Base-by-base conservation (phyloP, 805 yeast genomes). In the Vanderwaltozyma tropicalis region DNA sequence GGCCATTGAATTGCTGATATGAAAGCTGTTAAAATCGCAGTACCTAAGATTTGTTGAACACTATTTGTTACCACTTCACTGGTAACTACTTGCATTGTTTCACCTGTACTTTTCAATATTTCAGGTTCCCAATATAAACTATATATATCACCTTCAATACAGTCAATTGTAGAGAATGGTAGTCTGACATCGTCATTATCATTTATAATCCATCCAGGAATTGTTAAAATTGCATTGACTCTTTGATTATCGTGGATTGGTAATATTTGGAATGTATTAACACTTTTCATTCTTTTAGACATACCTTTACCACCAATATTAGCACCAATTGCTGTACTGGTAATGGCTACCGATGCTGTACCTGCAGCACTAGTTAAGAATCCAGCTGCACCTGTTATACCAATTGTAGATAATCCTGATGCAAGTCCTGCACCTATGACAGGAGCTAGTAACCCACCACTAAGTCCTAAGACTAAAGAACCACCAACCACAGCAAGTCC, bases 391-490 rank as follows among this genome's bases (percentile, higher is more conserved):
- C 98, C 97, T 1, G 84, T 69, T 17, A 92, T 82, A 20, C 98
- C 98, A 17, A 89, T 75, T 0, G 98, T 89, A 1, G 96, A 79
- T 28, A 92, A 66, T 11, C 97, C 98, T 3, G 97, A 97, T 1
- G 97, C 97, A 22, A 92, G 53, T 50, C 98, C 98, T 1, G 96
- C 97, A 34, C 96, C 96, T 50, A 92, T 94, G 2, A 92, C 95
- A 0, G 98, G 98, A 0, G 97, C 98, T 32, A 92, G 64, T 32
- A 92, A 61, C 5, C 98, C 98, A 7, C 95, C 97, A 41, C 96
- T 84, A n/a, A 92, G 65, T 1, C 98, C 98, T 41, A 92, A 74
- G 1, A 92, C 95, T 19, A 92, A 66, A 1, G 95, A 87, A 1
- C 98, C 98, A 19, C 97, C 97, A 12, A 88, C 70, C 5, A 96